phyloP scores from a whole-genome alignment of 2,329 filamentous ascomycete genomes.

The Fusarium fujikuroi region DNA sequence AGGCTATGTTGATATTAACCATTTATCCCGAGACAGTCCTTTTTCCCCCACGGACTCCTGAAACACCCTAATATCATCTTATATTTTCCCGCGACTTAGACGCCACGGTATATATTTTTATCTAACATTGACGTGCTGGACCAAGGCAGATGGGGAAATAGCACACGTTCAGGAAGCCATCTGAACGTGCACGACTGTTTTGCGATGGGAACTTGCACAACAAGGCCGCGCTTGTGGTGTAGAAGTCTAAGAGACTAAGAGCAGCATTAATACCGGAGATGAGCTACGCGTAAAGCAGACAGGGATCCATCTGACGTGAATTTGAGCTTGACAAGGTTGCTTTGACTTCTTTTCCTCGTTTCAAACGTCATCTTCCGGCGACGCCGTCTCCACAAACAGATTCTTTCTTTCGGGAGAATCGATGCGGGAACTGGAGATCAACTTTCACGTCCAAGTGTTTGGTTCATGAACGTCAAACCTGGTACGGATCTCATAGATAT shows the following conservation, averaged over 20 bases:
- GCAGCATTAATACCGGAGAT: constrained; percentile 45
- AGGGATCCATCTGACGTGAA: constrained; percentile 45
- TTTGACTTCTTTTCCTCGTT: constrained; percentile 30
- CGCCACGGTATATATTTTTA: constrained; percentile 4
- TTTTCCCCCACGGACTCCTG: constrained; percentile 22
- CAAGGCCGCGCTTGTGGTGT: not conserved
- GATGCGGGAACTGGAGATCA: not conserved
- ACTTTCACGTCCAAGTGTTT: not conserved
- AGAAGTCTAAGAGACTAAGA: constrained; percentile 8
- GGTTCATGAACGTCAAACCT: not conserved
- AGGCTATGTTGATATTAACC: not conserved
- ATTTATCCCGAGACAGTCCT: constrained; percentile 26
- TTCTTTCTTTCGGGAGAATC: not conserved
- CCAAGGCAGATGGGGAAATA: not conserved
- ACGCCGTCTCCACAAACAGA: constrained; percentile 35
- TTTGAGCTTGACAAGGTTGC: constrained; percentile 43
- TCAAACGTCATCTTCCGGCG: constrained; percentile 44
- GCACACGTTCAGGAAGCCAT: not conserved
- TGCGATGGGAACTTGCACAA: not conserved
- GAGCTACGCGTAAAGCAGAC: constrained; percentile 37
- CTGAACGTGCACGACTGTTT: not conserved
- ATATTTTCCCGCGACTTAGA: constrained; percentile 8
- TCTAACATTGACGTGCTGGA: not conserved
- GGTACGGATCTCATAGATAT: not conserved
- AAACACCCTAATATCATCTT: constrained; percentile 40